phyloP scores from a whole-genome alignment of 148 eudicot species.

The Persicaria tinctoria region DNA sequence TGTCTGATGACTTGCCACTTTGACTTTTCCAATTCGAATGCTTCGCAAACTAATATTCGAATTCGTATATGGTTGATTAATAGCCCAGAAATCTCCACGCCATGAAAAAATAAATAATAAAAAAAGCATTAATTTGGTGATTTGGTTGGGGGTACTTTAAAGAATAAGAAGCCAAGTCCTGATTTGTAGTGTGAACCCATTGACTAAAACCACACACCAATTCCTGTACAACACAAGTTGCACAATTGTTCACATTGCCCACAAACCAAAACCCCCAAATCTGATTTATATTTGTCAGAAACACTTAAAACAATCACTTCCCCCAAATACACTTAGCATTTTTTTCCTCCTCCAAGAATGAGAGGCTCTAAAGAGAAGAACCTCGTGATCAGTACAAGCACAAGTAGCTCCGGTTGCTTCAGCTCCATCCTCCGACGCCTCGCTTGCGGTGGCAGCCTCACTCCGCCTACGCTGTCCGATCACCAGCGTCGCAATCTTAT shows the following conservation, averaged over 20 bases:
- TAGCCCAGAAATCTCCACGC: too few relatives aligned
- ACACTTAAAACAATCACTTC: not conserved
- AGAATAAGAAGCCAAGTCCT: not conserved
- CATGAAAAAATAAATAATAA: too few relatives aligned
- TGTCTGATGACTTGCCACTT: too few relatives aligned
- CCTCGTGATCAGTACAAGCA: not conserved
- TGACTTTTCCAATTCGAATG: too few relatives aligned
- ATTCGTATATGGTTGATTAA: too few relatives aligned
- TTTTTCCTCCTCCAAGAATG: not conserved
- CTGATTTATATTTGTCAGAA: not conserved
- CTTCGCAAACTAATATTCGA: too few relatives aligned
- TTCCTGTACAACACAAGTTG: not conserved
- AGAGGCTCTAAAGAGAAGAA: not conserved
- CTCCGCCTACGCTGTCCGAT: not conserved
- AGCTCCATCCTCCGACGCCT: not conserved
- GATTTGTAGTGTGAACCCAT: conserved; percentile 8
- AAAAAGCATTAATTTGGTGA: not conserved
- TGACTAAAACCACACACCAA: conserved; percentile 7
- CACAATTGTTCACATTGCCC: conserved; percentile 5
- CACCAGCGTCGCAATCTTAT: not conserved
- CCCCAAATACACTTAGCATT: not conserved
- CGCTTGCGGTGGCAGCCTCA: not conserved
- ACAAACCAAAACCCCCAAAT: conserved; percentile 5
- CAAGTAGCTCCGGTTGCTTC: not conserved
- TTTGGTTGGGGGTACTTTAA: not conserved